phyloP scores from a whole-genome alignment of 2,329 filamentous ascomycete species.

The Trichoderma sp. region DNA sequence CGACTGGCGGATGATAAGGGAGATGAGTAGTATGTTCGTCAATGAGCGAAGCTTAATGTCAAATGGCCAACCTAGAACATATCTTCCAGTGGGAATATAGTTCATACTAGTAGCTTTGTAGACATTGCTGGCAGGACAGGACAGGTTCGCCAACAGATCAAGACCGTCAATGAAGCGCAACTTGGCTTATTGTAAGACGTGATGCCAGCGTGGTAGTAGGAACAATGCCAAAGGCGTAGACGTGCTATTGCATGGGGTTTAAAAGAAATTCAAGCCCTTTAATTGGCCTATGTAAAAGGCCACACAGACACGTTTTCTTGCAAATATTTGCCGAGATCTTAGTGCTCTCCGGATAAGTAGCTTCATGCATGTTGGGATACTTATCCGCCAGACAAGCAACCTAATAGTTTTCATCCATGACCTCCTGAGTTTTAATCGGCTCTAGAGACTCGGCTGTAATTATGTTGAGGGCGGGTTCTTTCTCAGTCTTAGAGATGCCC shows the following conservation, averaged over 20 bases:
- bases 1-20: neutral
- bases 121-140: neutral
- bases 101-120: neutral
- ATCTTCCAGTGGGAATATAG: neutral
- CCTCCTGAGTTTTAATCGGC: too few relatives aligned
- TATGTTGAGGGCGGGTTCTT: too few relatives aligned
- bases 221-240: neutral
- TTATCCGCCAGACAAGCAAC: too few relatives aligned
- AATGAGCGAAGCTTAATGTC: neutral
- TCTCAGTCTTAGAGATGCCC: too few relatives aligned
- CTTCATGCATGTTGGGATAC: too few relatives aligned
- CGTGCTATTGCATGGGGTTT: neutral
- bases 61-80: neutral
- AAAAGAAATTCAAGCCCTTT: neutral
- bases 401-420: too few relatives aligned
- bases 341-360: too few relatives aligned
- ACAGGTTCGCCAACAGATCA: neutral
- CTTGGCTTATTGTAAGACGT: neutral
- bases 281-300: rapidly evolving
- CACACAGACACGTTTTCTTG: too few relatives aligned
- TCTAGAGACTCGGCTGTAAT: too few relatives aligned
- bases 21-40: neutral
- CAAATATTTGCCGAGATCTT: too few relatives aligned
- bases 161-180: neutral
- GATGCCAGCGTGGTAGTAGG: neutral